Base-by-base conservation (phyloP, 345 rosid species). In the Combretum micranthum region DNA sequence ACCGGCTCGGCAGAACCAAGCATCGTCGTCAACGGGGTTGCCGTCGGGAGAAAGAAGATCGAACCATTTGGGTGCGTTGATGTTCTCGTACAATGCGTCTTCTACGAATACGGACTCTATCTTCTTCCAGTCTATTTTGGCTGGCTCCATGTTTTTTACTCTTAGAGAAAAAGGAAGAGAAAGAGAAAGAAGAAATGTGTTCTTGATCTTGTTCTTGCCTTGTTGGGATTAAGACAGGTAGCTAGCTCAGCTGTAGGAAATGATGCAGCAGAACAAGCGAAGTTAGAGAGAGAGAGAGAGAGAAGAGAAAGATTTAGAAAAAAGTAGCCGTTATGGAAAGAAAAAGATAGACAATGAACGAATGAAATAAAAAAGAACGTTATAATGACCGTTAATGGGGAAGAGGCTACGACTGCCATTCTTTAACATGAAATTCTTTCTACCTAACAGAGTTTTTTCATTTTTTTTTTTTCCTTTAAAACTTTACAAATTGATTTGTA, bases 1-100 rank as follows among this genome's bases (percentile, higher is more conserved):
- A 87, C 96, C 96, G 52, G 96, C 79, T 70, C 81, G 79, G 73
- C 99, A 93, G 77, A 89, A 93, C 94, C 95, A 89, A 60, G 86
- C 72, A 12, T 75, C 75, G 52, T 81, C 94, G 44, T 72, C 76
- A 11, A 65, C 17, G 53, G 0, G 19, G 15, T 64, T 62, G 25
- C 46, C 55, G 2, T 77, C 71, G 16, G 64, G 61, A 65, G 80
- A 60, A 72, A 69, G 78, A 83, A 93, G 79, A 75, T 89, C 95
- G 47, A 82, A 80, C 92, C 92, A 93, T 68, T 80, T 81, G 39
- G 99, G 99, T 49, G 97, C 99, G 45, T 72, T 69, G 21, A 93
- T 72, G 77, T 79, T 81, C 77, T 93, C 99, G 57, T 93, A 93
- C 25, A 79, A 67, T 5, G 57, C 64, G 53, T 89, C 97, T 69